Evolutionary conservation across 2,329 filamentous ascomycete species (phyloP).

Genomic region (Beauveria brongniartii): DNA sequence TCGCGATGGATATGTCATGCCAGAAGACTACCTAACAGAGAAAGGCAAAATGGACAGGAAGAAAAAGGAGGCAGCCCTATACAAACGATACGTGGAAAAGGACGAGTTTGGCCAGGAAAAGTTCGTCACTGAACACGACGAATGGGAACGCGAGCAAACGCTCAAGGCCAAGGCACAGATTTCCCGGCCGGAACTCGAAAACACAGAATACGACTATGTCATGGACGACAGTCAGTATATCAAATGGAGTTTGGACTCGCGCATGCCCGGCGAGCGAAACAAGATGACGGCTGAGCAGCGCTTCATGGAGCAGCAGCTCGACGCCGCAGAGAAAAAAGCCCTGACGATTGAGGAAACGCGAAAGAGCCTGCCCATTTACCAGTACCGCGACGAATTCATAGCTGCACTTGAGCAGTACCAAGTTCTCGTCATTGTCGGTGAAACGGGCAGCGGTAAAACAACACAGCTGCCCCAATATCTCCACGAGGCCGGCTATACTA

Average conservation of each 20-base stretch:
- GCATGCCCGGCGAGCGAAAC: slow-evolving; percentile 62
- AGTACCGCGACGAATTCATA: slow-evolving; percentile 77
- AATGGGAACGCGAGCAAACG: slow-evolving; percentile 89
- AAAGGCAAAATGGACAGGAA: slow-evolving; percentile 82
- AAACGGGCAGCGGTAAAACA: slow-evolving; percentile 92
- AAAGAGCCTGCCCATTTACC: slow-evolving; percentile 83
- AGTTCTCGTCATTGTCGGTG: slow-evolving; percentile 83
- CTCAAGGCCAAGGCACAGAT: slow-evolving; percentile 85
- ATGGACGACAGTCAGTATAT: slow-evolving; percentile 86
- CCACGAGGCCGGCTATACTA: slow-evolving; percentile 83
- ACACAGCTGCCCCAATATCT: slow-evolving; percentile 93
- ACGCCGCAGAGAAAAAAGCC: slow-evolving; percentile 82
- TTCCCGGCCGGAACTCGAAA: slow-evolving; percentile 61
- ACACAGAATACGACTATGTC: slow-evolving; percentile 86
- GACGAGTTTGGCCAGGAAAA: slow-evolving; percentile 84
- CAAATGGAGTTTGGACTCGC: slow-evolving; percentile 71
- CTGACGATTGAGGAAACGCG: slow-evolving; percentile 84
- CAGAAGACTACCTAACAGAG: slow-evolving; percentile 91
- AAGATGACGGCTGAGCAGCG: slow-evolving; percentile 70
- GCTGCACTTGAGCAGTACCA: slow-evolving; percentile 81
- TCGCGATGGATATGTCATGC: slow-evolving; percentile 84
- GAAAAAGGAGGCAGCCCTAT: slow-evolving; percentile 82
- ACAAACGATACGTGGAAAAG: slow-evolving; percentile 80
- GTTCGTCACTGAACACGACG: slow-evolving; percentile 87
- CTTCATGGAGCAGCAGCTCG: slow-evolving; percentile 70